Conservation (phyloP, 768 basidiomycete species). For the Termitomyces sp. region DNA sequence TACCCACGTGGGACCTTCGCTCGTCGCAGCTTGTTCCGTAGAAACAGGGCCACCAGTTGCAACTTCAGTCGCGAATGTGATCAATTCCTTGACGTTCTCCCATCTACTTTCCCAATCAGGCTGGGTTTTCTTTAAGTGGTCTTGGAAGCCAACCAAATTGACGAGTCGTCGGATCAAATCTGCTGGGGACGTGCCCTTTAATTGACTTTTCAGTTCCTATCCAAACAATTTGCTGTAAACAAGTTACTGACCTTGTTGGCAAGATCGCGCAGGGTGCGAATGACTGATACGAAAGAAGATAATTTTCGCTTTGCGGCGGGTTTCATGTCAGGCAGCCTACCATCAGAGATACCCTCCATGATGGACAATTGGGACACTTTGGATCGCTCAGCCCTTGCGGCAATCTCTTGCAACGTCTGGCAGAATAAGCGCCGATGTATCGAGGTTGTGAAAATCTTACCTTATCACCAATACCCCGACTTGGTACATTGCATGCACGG, state of each 20-base stretch:
- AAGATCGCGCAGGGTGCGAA: slow-evolving; percentile 48
- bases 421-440: background rate
- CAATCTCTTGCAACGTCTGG: slow-evolving; percentile 61
- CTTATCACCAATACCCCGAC: slow-evolving; percentile 76
- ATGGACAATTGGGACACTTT: slow-evolving; percentile 54
- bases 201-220: background rate
- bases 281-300: slow-evolving; percentile 51
- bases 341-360: slow-evolving; percentile 62
- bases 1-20: background rate
- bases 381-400: slow-evolving; percentile 45
- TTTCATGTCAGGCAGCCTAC: slow-evolving; percentile 59
- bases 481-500: slow-evolving; percentile 69
- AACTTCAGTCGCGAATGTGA: slow-evolving; percentile 69
- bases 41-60: slow-evolving; percentile 23
- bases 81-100: slow-evolving; percentile 87
- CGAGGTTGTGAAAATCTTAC: slow-evolving; percentile 28
- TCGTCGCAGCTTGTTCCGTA: slow-evolving; percentile 6
- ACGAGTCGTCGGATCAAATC: slow-evolving; percentile 60
- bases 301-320: slow-evolving; percentile 65
- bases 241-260: slow-evolving; percentile 45
- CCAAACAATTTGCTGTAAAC: background rate
- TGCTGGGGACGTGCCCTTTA: slow-evolving; percentile 56
- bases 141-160: slow-evolving; percentile 59
- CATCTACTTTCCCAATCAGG: slow-evolving; percentile 73
- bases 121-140: slow-evolving; percentile 65